A percentile compares a stretch with the other conserved stretches of the same genome.
Evolutionary conservation across 129 eudicot genomes (phyloP).

Genomic region (Helichrysum umbraculigerum): DNA sequence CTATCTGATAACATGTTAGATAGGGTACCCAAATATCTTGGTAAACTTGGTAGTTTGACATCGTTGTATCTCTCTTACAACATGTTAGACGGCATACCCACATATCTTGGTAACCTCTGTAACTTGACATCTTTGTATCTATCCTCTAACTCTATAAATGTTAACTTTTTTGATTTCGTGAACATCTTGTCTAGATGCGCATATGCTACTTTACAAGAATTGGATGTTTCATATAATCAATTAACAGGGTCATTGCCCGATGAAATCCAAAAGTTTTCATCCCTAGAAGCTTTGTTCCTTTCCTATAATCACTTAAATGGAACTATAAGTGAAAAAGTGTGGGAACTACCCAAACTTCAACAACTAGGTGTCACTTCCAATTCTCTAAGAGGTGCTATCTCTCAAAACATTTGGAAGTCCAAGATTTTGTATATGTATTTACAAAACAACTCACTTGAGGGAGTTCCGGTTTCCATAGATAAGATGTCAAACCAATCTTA

Average conservation of each 20-base stretch:
- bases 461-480: neutral
- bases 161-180: neutral
- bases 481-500: neutral
- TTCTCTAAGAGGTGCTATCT: neutral
- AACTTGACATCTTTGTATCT: neutral
- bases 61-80: neutral
- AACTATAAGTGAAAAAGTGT: constrained; percentile 11
- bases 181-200: constrained; percentile 9
- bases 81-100: neutral
- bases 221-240: neutral
- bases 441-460: constrained; percentile 5
- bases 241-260: neutral
- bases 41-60: constrained; percentile 3
- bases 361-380: neutral
- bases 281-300: neutral
- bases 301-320: neutral
- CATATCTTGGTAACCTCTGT: constrained; percentile 9
- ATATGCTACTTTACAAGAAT: neutral
- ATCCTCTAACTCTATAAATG: neutral
- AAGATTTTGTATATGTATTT: neutral
- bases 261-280: constrained; percentile 6
- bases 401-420: neutral
- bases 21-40: constrained; percentile 3
- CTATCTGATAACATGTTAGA: constrained; percentile 9
- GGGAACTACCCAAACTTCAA: neutral